Base-by-base conservation (phyloP, 2,329 filamentous ascomycete species). In the Diaporthe capsici region DNA sequence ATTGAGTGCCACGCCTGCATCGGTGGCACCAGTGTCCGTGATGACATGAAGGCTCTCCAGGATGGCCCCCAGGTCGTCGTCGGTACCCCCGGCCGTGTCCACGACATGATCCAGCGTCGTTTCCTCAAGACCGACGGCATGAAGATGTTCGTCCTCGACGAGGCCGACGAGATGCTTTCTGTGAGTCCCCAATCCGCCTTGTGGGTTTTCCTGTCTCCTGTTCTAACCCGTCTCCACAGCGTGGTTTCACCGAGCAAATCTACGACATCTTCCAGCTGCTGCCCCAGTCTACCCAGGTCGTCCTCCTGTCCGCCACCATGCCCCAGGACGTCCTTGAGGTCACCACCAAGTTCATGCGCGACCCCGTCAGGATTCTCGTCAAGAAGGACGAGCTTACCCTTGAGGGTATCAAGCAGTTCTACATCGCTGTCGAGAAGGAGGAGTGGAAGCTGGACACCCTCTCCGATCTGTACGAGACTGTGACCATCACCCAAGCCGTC, bases 381-480 rank as follows among this genome's bases (percentile, higher is more conserved):
- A 98, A 98, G 92, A 96, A 96, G 93, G 97, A 98, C 85, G 97
- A 99, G 85, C 88, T 99, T 88, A 99, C 97, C 2, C 92, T 99
- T 70, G 97, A 98, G 87, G 97, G 97, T 75, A 90, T 99, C 71
- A 98, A 98, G 88, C 97, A 99, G 85, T 99, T 98, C 89, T 99
- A 98, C 84, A 98, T 99, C 81, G 97, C 97, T 2, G 97, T 98
- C 28, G 97, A 99, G 86, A 98, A 98, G 88, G 97, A 99, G 85
- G 97, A 98, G 84, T 99, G 97, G 97, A 99, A 99, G 86, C 98
- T 99, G 81, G 97, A 99, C 84, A 99, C 97, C 3, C 92, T 99
- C 6, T 98, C 95, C 85, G 97, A 99, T 87, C 93, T 99, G 75
- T 99, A 99, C 90, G 97, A 99, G 84, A 98, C 97, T 17, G 91